Evolutionary conservation across 345 rosid genomes (phyloP).

Genomic region (Gossypium rotundifolium): DNA sequence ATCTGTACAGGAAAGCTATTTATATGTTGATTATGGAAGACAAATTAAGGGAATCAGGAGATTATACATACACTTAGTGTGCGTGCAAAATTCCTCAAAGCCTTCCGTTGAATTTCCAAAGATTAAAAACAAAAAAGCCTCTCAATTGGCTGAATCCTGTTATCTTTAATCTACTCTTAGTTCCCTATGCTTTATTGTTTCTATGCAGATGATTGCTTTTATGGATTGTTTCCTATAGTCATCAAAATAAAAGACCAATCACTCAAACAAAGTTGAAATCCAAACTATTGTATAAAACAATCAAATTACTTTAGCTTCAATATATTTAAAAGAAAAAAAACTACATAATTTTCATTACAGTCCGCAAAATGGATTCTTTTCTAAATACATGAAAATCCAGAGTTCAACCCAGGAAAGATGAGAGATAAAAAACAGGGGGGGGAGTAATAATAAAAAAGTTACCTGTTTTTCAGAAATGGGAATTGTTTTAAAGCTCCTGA

Average conservation of each 20-base stretch:
- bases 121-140: not conserved
- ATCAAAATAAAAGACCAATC: not conserved
- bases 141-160: not conserved
- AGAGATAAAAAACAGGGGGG: not conserved
- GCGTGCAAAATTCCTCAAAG: not conserved
- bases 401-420: not conserved
- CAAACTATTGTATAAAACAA: not conserved
- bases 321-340: no score
- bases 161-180: not conserved
- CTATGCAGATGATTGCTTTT: not conserved
- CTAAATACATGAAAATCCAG: constrained; percentile 1
- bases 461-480: constrained; percentile 65
- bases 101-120: not conserved
- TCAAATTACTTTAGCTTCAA: no score
- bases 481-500: constrained; percentile 52
- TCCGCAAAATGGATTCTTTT: constrained; percentile 3
- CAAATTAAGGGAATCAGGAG: no score
- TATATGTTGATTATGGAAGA: no score
- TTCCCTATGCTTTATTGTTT: not conserved
- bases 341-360: not conserved
- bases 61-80: not conserved
- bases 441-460: not conserved
- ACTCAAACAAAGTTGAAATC: not conserved
- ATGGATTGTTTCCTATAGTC: not conserved
- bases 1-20: no score